A percentile compares a stretch with the other conserved stretches of the same genome.
phyloP scores from a whole-genome alignment of 192 early-diverging fungal genomes.

The Rhizoclosmatium sp. region DNA sequence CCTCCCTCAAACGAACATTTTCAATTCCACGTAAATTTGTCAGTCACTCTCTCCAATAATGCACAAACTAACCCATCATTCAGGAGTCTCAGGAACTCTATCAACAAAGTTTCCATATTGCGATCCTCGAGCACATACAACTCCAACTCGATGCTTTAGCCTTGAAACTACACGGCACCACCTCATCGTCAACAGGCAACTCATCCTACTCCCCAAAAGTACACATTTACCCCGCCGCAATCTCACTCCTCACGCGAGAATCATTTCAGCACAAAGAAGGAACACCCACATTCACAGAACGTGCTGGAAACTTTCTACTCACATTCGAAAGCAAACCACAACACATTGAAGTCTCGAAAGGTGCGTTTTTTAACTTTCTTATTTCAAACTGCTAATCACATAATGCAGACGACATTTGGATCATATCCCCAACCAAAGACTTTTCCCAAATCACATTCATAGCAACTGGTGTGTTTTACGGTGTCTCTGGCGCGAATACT shows the following conservation, averaged over 20 bases:
- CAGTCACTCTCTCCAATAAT: background rate
- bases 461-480: constrained; percentile 37
- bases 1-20: constrained; percentile 12
- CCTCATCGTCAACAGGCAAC: background rate
- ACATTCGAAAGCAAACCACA: background rate
- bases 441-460: constrained; percentile 34
- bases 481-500: constrained; percentile 21
- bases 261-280: constrained; percentile 17
- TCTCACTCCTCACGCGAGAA: background rate
- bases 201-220: background rate
- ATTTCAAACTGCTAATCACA: background rate
- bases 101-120: constrained; percentile 7
- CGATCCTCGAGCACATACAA: constrained; percentile 35
- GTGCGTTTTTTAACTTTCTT: background rate
- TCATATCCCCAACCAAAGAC: constrained; percentile 21
- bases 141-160: constrained; percentile 32
- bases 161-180: background rate
- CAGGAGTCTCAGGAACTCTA: background rate
- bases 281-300: constrained; percentile 7
- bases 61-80: background rate
- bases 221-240: background rate
- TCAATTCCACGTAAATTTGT: constrained; percentile 23
- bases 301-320: background rate
- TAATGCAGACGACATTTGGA: constrained; percentile 48
- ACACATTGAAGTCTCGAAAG: constrained; percentile 7